Percentiles rank a stretch among this genome's conserved stretches.
These are phyloP conservation scores for Hypoxylon sp. DNA, from an alignment of 2,329 filamentous ascomycete species.

Conservation along the genomic window DNA sequence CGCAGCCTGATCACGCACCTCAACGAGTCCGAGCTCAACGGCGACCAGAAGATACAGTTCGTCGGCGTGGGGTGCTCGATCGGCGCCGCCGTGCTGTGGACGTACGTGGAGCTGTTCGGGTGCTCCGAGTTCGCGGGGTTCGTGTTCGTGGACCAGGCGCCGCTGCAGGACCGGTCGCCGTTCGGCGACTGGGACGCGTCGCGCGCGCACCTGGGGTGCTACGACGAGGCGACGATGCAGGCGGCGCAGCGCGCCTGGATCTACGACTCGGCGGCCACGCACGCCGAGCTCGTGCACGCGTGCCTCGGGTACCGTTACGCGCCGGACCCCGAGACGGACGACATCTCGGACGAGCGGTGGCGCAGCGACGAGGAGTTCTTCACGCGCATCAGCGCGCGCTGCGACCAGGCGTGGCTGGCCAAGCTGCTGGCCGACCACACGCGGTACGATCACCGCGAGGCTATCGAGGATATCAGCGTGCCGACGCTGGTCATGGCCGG, in stretches of 20 bases:
- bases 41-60: slow-evolving; percentile 36
- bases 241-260: slow-evolving; percentile 66
- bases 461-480: slow-evolving; percentile 54
- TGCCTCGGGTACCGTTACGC: slow-evolving; percentile 57
- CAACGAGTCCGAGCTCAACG: slow-evolving; percentile 7
- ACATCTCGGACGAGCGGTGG: slow-evolving; percentile 46
- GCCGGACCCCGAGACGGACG: slow-evolving; percentile 47
- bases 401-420: slow-evolving; percentile 58
- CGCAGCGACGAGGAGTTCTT: slow-evolving; percentile 57
- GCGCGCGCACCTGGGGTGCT: slow-evolving; percentile 56
- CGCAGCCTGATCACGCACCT: slow-evolving; percentile 53
- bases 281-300: slow-evolving; percentile 53
- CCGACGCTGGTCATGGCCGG: slow-evolving; percentile 58
- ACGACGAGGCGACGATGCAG: slow-evolving; percentile 57
- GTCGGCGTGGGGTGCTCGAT: slow-evolving; percentile 59
- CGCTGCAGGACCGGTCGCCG: slow-evolving; percentile 57
- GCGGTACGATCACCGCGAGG: slow-evolving; percentile 60
- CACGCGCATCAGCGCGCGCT: slow-evolving; percentile 53
- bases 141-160: slow-evolving; percentile 60
- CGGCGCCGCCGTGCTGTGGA: slow-evolving; percentile 60
- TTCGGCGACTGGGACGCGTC: slow-evolving; percentile 55
- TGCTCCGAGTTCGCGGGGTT: slow-evolving; percentile 53
- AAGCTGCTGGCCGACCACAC: slow-evolving; percentile 59
- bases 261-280: slow-evolving; percentile 57
- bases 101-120: slow-evolving; percentile 59